These are phyloP conservation scores for Pulveroboletus frians DNA, from an alignment of 768 basidiomycete species.

Conservation along the genomic window DNA sequence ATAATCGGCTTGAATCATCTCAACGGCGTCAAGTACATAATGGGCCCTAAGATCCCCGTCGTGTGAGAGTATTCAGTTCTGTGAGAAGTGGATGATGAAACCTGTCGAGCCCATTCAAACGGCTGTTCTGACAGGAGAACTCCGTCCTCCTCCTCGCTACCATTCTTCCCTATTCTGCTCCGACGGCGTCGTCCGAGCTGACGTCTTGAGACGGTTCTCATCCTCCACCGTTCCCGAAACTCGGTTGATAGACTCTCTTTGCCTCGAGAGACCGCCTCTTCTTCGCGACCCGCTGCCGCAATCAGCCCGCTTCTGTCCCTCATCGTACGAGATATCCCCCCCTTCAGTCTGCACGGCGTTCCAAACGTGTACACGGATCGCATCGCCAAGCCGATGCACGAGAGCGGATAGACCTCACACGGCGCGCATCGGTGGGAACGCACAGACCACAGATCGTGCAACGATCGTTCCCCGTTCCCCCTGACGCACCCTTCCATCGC, in stretches of 20 bases:
- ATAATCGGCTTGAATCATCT: too few relatives aligned
- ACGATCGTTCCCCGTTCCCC: too few relatives aligned
- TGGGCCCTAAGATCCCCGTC: conserved; percentile 17
- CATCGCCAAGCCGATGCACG: not conserved
- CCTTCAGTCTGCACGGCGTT: not conserved
- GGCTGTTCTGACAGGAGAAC: conserved; percentile 10
- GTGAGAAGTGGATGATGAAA: conserved; percentile 12
- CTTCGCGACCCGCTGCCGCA: too few relatives aligned
- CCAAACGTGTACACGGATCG: not conserved
- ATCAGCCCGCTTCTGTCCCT: too few relatives aligned
- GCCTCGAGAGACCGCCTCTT: not conserved
- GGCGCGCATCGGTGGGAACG: too few relatives aligned
- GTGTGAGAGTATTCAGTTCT: conserved; percentile 22
- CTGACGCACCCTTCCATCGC: too few relatives aligned
- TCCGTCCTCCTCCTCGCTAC: conserved; percentile 9
- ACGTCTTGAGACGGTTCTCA: not conserved
- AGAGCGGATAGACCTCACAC: not conserved
- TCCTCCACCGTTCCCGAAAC: not conserved
- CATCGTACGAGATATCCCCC: too few relatives aligned
- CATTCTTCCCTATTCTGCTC: conserved; percentile 2
- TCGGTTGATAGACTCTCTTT: not conserved
- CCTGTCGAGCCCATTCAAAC: not conserved
- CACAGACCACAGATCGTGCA: too few relatives aligned
- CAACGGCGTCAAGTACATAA: conserved; percentile 12
- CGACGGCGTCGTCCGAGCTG: too few relatives aligned